These are phyloP conservation scores for Rhizoclosmatium globosum DNA, from an alignment of 192 early-diverging fungal genomes.

Conservation along the genomic window DNA sequence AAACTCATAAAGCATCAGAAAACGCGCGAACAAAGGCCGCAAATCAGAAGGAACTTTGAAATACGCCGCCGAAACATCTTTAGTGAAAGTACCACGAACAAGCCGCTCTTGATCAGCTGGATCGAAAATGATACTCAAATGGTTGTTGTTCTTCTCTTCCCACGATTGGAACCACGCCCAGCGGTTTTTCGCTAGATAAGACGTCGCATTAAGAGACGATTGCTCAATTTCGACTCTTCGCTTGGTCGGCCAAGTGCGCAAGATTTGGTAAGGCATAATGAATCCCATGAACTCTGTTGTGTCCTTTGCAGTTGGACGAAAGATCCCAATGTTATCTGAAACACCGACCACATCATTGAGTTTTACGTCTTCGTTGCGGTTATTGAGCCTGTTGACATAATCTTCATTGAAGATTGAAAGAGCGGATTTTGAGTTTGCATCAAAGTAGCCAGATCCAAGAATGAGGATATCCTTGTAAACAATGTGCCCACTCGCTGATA, in stretches of 20 bases:
- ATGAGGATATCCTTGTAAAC: too few species aligned
- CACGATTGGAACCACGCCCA: constrained; percentile 12
- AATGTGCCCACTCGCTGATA: too few species aligned
- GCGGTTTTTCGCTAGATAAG: neutral
- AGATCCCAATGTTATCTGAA: too few species aligned
- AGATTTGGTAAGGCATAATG: neutral
- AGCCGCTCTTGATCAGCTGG: constrained; percentile 11
- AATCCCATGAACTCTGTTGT: too few species aligned
- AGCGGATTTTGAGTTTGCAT: too few species aligned
- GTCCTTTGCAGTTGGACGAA: too few species aligned
- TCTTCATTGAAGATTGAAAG: too few species aligned
- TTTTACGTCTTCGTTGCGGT: too few species aligned
- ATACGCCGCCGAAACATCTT: neutral
- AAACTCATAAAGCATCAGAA: constrained; percentile 38
- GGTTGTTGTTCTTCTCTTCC: constrained; percentile 1
- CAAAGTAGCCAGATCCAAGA: too few species aligned
- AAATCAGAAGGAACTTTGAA: constrained; percentile 20
- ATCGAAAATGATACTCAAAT: constrained; percentile 19
- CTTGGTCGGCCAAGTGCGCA: neutral
- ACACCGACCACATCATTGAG: too few species aligned
- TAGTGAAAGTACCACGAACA: constrained; percentile 7
- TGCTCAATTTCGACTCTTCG: neutral
- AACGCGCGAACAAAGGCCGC: constrained; percentile 37
- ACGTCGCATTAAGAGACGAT: constrained; percentile 34
- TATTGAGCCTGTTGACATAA: too few species aligned